Percentiles rank a stretch among this genome's conserved stretches.
These are phyloP conservation scores for Aureobasidium leucospermi DNA, from an alignment of 2,329 filamentous ascomycete genomes.

Conservation along the genomic window DNA sequence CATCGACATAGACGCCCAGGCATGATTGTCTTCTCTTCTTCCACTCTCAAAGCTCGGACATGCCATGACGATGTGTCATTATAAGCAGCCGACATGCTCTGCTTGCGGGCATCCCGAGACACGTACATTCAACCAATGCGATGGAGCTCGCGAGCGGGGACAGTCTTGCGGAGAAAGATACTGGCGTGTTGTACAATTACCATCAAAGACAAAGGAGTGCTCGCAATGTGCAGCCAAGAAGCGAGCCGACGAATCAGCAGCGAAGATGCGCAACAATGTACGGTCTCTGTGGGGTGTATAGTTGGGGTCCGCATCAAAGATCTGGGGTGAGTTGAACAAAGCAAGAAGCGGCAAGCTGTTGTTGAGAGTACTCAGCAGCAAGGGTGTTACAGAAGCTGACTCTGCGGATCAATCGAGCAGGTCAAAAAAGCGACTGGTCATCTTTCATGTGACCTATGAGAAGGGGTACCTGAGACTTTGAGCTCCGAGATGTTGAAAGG, in stretches of 20 bases:
- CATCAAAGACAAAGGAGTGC: neutral
- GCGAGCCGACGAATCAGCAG: neutral
- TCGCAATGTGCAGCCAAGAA: neutral
- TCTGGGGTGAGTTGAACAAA: neutral
- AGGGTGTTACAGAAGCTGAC: neutral
- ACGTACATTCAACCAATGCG: neutral
- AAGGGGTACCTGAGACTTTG: neutral
- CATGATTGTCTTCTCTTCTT: neutral
- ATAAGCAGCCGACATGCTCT: neutral
- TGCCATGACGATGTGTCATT: neutral
- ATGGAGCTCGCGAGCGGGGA: neutral
- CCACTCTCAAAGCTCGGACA: neutral
- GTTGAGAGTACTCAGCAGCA: slow-evolving; percentile 12
- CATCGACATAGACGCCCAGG: neutral
- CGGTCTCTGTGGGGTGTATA: neutral
- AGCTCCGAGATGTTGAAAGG: neutral
- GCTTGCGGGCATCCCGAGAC: neutral
- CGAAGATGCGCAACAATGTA: neutral
- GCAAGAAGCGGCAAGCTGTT: slow-evolving; percentile 1
- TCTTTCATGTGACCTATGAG: neutral
- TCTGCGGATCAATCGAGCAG: neutral
- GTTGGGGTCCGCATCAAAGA: neutral
- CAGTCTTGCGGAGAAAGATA: neutral
- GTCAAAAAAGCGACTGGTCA: neutral
- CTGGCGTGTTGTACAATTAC: neutral